Evolutionary conservation across 2,329 filamentous ascomycete species (phyloP).

Genomic region (Calycina marina): DNA sequence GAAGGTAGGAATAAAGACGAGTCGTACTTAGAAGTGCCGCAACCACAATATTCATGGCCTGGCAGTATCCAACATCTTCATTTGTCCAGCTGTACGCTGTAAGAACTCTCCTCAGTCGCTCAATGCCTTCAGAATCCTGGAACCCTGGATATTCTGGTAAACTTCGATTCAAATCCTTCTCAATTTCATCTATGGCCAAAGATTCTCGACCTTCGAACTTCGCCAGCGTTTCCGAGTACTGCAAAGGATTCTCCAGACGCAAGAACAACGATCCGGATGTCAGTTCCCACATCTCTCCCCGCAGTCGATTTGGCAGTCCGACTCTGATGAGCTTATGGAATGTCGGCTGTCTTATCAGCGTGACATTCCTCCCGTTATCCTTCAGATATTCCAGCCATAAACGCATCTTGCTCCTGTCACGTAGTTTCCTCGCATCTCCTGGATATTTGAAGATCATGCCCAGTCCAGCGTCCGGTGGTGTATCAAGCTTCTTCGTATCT

Average conservation of each 20-base stretch:
- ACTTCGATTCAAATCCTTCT: slow-evolving; percentile 94
- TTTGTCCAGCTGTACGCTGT: slow-evolving; percentile 98
- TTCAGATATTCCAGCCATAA: slow-evolving; percentile 93
- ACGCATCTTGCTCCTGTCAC: slow-evolving; percentile 93
- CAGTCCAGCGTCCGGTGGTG: slow-evolving; percentile 79
- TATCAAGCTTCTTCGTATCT: slow-evolving; percentile 44
- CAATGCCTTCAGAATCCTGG: slow-evolving; percentile 91
- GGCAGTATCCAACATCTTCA: slow-evolving; percentile 90
- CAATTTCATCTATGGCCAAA: slow-evolving; percentile 94
- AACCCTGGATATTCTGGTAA: slow-evolving; percentile 95
- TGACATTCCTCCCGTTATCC: slow-evolving; percentile 88
- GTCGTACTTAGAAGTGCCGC: slow-evolving; percentile 69
- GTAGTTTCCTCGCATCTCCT: slow-evolving; percentile 82
- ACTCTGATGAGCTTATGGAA: slow-evolving; percentile 97
- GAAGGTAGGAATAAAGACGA: no score
- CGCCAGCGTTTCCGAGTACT: slow-evolving; percentile 70
- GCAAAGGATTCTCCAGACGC: slow-evolving; percentile 68
- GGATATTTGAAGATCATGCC: slow-evolving; percentile 91
- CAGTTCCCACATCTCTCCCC: slow-evolving; percentile 93
- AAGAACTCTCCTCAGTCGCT: slow-evolving; percentile 72
- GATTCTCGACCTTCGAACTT: slow-evolving; percentile 80
- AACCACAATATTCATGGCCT: slow-evolving; percentile 99
- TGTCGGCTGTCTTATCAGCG: slow-evolving; percentile 84
- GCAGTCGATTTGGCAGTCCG: slow-evolving; percentile 79
- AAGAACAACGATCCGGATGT: slow-evolving; percentile 84